Base-by-base conservation (phyloP, 179 eudicot species). In the Spinacia oleracea region DNA sequence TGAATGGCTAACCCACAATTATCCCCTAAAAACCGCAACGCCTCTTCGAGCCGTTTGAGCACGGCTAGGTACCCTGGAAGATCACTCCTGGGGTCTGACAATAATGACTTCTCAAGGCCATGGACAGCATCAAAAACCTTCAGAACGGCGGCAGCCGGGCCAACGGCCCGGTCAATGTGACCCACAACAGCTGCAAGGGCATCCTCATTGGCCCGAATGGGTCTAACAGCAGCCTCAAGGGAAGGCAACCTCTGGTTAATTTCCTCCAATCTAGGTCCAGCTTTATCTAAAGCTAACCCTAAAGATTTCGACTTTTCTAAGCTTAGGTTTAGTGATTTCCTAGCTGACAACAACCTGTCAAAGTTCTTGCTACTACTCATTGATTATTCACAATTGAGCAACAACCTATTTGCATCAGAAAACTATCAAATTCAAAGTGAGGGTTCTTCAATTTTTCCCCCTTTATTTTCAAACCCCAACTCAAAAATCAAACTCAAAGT, bases 1-100 rank as follows among this genome's bases (percentile, higher is more conserved):
- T 96, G 98, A 82, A 96, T 90, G 11, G 99, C 99, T 88, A 96
- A 89, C 84, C 96, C 98, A 83, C 97, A 92, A 78, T 96, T 96
- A 77, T 92, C 93, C 40, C 92, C 93, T 42, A 93, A 78, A 82
- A 96, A 94, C 84, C 88, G 81, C 84, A 96, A 84, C 0, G 99
- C 99, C 89, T 96, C 99, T 78, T 96, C 90, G 1, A 96, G 91
- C 51, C 97, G 85, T 79, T 96, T 93, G 7, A 96, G 88, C 23
- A 96, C 98, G 3, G 97, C 89, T 31, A 96, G 84, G 59, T 96
- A 96, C 74, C 99, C 98, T 0, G 91, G 85, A 2, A 96, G 92
- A 84, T 96, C 97, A 9, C 81, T 81, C 72, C 92, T 89, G 14
- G 99, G 97, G 87, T 96, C 98, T 5, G 98, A 93, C 69, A 87